A percentile compares a stretch with the other conserved stretches of the same genome.
Conservation (phyloP, 2,329 filamentous ascomycete genomes). For the Aspergillus piperis region DNA sequence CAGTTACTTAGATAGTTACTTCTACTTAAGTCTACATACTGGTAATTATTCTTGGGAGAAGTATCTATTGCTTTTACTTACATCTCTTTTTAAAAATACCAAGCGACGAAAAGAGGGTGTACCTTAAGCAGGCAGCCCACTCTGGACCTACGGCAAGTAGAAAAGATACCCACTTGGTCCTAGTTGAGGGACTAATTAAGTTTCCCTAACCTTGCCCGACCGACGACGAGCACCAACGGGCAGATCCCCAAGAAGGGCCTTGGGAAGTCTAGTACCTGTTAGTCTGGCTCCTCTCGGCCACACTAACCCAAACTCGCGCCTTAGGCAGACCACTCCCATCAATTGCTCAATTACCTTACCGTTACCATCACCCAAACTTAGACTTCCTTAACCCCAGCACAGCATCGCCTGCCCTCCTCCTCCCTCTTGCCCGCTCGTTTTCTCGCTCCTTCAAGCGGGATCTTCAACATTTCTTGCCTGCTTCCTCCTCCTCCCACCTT, state of each 20-base stretch:
- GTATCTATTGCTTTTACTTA: too few relatives aligned
- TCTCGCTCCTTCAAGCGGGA: conserved; percentile 6
- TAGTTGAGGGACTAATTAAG: conserved; percentile 6
- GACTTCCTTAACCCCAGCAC: neutral
- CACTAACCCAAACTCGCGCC: conserved; percentile 7
- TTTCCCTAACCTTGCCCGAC: conserved; percentile 12
- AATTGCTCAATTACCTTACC: neutral
- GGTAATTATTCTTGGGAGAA: too few relatives aligned
- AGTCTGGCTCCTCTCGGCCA: conserved; percentile 8
- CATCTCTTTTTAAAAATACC: neutral
- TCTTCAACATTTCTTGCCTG: conserved; percentile 10
- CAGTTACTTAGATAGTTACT: too few relatives aligned
- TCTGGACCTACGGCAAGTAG: conserved; percentile 3
- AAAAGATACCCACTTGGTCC: conserved; percentile 6
- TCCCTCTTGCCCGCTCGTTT: neutral
- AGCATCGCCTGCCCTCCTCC: neutral
- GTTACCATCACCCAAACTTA: neutral
- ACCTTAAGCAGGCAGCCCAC: conserved; percentile 1
- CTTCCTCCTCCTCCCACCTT: neutral
- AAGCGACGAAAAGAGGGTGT: neutral
- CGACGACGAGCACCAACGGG: conserved; percentile 15
- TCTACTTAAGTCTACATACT: too few relatives aligned
- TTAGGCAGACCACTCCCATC: conserved; percentile 6
- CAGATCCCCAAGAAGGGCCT: conserved; percentile 16
- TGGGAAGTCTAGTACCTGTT: conserved; percentile 16